Percentiles rank a stretch among this genome's conserved stretches.
Evolutionary conservation across 257 asterid species (phyloP).

Genomic region (Gardenia jasminoides): DNA sequence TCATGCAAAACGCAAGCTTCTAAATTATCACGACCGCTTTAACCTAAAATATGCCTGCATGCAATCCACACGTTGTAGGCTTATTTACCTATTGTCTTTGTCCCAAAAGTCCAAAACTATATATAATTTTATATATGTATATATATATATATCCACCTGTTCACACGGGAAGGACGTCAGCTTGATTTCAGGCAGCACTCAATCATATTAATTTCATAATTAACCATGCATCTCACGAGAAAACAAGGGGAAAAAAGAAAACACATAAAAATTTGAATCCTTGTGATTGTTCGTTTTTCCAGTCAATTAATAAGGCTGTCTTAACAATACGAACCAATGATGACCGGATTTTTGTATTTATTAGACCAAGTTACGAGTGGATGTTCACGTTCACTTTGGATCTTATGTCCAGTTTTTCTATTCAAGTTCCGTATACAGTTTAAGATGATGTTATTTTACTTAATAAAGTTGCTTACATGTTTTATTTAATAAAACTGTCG

Average conservation of each 20-base stretch:
- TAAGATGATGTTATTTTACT: too few relatives aligned
- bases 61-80: neutral
- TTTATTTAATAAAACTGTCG: too few relatives aligned
- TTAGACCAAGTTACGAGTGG: neutral
- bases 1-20: neutral
- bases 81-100: neutral
- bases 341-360: neutral
- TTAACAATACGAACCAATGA: neutral
- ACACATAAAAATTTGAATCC: too few relatives aligned
- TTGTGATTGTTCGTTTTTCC: neutral
- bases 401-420: too few relatives aligned
- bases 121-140: too few relatives aligned
- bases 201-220: neutral
- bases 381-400: neutral
- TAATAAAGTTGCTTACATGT: too few relatives aligned
- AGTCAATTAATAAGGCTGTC: neutral
- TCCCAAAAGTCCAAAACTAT: neutral
- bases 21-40: neutral
- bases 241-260: too few relatives aligned
- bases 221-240: neutral
- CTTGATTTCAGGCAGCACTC: neutral
- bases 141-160: too few relatives aligned
- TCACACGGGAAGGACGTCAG: neutral
- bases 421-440: too few relatives aligned
- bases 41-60: conserved; percentile 4